Base-by-base conservation (phyloP, 345 rosid genomes). In the Hypericum perforatum region DNA sequence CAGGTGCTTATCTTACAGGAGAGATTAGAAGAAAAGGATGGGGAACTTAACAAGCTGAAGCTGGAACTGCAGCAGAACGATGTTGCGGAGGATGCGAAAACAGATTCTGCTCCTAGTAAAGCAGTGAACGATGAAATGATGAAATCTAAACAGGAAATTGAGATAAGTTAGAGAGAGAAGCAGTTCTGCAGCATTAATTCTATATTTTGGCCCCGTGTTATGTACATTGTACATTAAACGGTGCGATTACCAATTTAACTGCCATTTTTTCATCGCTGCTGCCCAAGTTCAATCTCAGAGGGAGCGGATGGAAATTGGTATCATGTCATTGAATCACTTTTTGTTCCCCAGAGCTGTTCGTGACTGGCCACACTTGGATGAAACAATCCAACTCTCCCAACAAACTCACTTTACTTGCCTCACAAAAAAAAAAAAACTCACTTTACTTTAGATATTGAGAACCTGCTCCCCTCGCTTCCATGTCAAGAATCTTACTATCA, bases 1-100 rank as follows among this genome's bases (percentile, higher is more conserved):
- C 80, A 90, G 97, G 91, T 82, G 36, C 76, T 76, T 22, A 63
- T 84, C 37, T 64, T 90, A 73, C 85, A 77, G 78, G 92, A 78
- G 63, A 82, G 75, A 64, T 41, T 86, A 7, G 84, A 77, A 72
- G 85, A 77, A 76, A 84, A 77, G 63, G 94, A 86, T 16, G 16
- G 46, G 3, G 84, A 84, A 61, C 47, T 78, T 9, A 55, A 67
- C 48, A 77, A 49, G 61, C 63, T 75, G 58, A 78, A 73, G 71
- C 54, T 58, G 37, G 86, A 77, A 66, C 62, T 64, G 51, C 65
- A 69, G 45, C 82, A 66, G 74, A 65, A 70, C 58, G 67, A 45
- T 7, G 1, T 11, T 1, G 43, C 29, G 13, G 81, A 76, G 58
- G 67, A 69, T 9, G 53, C 52, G 22, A 70, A 47, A 56, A 22